Percentiles rank a stretch among this genome's conserved stretches.
Conservation (phyloP, 768 basidiomycete genomes). For the Ramaria sp. region DNA sequence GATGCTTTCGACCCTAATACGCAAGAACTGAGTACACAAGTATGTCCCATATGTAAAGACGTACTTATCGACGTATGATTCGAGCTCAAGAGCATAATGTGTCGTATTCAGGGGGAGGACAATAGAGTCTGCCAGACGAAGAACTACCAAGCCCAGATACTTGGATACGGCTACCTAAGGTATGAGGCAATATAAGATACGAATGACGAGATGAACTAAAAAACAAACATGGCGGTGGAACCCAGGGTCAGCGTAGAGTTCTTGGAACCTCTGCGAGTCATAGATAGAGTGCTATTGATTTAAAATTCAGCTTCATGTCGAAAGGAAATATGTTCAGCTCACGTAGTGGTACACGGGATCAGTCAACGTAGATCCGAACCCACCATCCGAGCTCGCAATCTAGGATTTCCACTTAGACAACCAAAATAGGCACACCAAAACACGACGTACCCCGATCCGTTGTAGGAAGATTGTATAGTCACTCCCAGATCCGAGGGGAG, state of each 20-base stretch:
- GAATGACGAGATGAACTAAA: background rate
- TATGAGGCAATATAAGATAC: background rate
- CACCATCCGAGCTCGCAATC: slow-evolving; percentile 22
- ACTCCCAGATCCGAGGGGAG: slow-evolving; percentile 85
- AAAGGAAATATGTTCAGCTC: background rate
- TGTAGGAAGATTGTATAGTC: slow-evolving; percentile 93
- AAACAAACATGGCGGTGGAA: slow-evolving; percentile 59
- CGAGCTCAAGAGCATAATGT: slow-evolving; percentile 49
- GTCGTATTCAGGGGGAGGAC: slow-evolving; percentile 61
- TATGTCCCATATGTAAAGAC: slow-evolving; percentile 14
- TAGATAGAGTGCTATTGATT: slow-evolving; percentile 49
- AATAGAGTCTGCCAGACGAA: slow-evolving; percentile 43
- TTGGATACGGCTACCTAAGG: slow-evolving; percentile 54
- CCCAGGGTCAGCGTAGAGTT: slow-evolving; percentile 63
- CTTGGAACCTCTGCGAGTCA: slow-evolving; percentile 63
- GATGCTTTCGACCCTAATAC: background rate
- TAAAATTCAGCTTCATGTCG: background rate
- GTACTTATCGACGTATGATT: slow-evolving; percentile 41
- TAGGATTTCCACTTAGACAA: background rate
- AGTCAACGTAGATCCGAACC: slow-evolving; percentile 27
- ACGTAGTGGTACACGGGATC: slow-evolving; percentile 66
- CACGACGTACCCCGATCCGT: slow-evolving; percentile 45
- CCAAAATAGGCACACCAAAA: slow-evolving; percentile 14
- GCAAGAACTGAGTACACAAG: background rate
- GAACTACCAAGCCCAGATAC: slow-evolving; percentile 41